phyloP scores from a whole-genome alignment of 169 alveolate genomes.

The Cystoisospora suis region DNA sequence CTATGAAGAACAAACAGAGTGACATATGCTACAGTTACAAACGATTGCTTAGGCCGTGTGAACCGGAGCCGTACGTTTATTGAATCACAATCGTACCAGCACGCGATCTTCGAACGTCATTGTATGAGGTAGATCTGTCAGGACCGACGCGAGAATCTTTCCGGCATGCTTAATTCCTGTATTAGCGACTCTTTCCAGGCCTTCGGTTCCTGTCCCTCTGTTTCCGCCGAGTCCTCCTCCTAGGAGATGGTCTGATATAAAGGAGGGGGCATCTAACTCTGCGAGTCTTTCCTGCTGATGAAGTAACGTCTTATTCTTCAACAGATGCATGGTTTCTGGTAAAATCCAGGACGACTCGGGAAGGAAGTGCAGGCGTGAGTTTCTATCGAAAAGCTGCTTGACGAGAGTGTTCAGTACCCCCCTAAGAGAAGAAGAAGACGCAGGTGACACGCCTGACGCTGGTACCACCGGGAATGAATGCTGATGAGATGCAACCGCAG shows the following conservation, averaged over 20 bases:
- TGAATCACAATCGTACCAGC: conserved; percentile 14
- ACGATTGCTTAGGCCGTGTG: no score
- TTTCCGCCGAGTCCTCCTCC: neutral
- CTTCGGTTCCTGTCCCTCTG: neutral
- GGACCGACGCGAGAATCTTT: conserved; percentile 61
- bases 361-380: conserved; percentile 29
- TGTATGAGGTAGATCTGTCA: conserved; percentile 65
- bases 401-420: conserved; percentile 15
- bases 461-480: neutral
- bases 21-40: no score
- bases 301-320: conserved; percentile 5
- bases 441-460: neutral
- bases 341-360: conserved; percentile 15
- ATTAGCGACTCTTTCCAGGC: conserved; percentile 22
- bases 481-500: neutral
- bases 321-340: conserved; percentile 8
- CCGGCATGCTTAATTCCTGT: conserved; percentile 45
- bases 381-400: conserved; percentile 25
- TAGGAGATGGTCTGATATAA: neutral
- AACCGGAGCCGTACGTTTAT: no score
- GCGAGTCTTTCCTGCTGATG: conserved; percentile 44
- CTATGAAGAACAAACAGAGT: no score
- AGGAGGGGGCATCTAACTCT: conserved; percentile 9
- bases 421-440: neutral
- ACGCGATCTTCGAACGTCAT: conserved; percentile 64